phyloP scores from a whole-genome alignment of 768 basidiomycete species.

The Hydnomerulius pinastri region DNA sequence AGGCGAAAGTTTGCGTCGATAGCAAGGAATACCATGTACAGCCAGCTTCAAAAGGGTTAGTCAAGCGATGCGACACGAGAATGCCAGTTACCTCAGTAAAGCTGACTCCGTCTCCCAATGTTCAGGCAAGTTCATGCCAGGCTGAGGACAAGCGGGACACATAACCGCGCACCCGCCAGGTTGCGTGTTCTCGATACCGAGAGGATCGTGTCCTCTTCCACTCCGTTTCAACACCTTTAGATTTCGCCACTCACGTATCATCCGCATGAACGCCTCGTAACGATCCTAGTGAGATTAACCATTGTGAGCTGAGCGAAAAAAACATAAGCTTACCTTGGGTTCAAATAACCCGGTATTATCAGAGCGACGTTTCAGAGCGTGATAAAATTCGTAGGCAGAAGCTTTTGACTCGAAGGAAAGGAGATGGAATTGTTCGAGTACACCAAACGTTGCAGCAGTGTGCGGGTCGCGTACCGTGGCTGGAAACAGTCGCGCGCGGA shows the following conservation, averaged over 20 bases:
- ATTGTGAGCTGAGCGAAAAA: neutral
- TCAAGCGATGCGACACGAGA: too few species aligned
- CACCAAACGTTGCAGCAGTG: conserved; percentile 31
- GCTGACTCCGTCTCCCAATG: too few species aligned
- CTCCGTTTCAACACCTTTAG: conserved; percentile 13
- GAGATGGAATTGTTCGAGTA: conserved; percentile 34
- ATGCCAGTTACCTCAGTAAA: too few species aligned
- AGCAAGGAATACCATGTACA: conserved; percentile 26
- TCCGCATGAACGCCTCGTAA: conserved; percentile 11
- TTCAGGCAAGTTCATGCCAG: conserved; percentile 9
- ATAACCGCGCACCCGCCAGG: conserved; percentile 5
- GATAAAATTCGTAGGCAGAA: conserved; percentile 36
- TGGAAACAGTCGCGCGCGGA: conserved; percentile 32
- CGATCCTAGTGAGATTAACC: conserved; percentile 5
- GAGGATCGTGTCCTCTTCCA: conserved; percentile 8
- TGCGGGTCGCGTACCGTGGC: conserved; percentile 28
- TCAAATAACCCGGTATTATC: conserved; percentile 31
- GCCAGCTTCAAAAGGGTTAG: conserved; percentile 33
- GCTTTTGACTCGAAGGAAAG: conserved; percentile 34
- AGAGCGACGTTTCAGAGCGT: conserved; percentile 19
- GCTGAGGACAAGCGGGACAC: conserved; percentile 17
- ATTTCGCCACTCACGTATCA: conserved; percentile 11
- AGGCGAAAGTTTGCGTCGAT: conserved; percentile 37
- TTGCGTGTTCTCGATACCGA: neutral
- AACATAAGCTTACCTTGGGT: conserved; percentile 11